These are phyloP conservation scores for Cryptosporidium canis DNA, from an alignment of 169 alveolate species.

Conservation along the genomic window DNA sequence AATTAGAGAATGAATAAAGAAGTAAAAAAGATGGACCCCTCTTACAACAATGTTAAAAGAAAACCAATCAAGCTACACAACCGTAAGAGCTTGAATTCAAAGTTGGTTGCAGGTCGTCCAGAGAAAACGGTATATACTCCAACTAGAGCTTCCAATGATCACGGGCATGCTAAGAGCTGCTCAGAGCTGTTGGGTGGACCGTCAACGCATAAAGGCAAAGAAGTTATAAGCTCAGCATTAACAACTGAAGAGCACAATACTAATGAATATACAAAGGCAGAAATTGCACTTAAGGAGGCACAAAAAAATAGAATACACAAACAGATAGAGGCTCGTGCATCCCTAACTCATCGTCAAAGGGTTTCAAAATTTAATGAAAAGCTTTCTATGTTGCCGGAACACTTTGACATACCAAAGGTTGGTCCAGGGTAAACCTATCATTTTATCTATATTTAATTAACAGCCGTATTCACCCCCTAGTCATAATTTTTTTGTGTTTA, in stretches of 20 bases:
- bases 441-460: background rate
- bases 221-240: background rate
- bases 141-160: background rate
- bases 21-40: background rate
- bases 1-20: conserved; percentile 4
- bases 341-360: conserved; percentile 86
- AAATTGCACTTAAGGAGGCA: conserved; percentile 82
- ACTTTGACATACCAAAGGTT: conserved; percentile 90
- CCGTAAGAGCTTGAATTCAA: background rate
- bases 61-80: background rate
- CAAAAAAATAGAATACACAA: conserved; percentile 81
- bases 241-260: background rate
- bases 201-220: background rate
- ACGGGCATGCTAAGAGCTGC: background rate
- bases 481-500: background rate
- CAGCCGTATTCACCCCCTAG: background rate
- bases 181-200: background rate
- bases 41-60: background rate
- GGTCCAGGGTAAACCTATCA: conserved; percentile 85
- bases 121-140: background rate
- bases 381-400: conserved; percentile 86
- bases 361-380: conserved; percentile 86
- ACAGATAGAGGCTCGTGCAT: conserved; percentile 79
- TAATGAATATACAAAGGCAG: conserved; percentile 71
- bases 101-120: background rate